Percentiles rank a stretch among this genome's conserved stretches.
Evolutionary conservation across 345 rosid species (phyloP).

Genomic region (Abelmoschus esculentus): DNA sequence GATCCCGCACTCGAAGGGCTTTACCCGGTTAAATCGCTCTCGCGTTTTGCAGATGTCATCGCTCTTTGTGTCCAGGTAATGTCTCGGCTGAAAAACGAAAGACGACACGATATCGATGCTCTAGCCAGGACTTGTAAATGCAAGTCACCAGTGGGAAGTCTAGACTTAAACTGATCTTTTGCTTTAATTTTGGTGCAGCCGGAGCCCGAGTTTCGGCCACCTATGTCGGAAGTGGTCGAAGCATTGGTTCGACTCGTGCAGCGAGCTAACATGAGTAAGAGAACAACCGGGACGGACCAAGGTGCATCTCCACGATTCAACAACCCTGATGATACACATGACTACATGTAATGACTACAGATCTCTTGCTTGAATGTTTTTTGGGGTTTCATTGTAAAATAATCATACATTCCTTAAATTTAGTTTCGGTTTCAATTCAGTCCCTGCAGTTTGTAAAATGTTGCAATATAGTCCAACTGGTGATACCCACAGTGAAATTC

Average conservation of each 20-base stretch:
- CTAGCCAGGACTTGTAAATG: neutral
- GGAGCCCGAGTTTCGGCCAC: slow-evolving; percentile 97
- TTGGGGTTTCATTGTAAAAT: neutral
- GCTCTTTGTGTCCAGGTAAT: slow-evolving; percentile 98
- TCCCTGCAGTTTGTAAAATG: neutral
- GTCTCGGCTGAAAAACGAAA: neutral
- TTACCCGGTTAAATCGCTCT: slow-evolving; percentile 93
- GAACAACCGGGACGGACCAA: slow-evolving; percentile 68
- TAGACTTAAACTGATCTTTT: neutral
- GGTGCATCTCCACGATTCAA: slow-evolving; percentile 32
- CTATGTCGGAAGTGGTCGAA: slow-evolving; percentile 98
- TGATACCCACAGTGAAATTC: neutral
- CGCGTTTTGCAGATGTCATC: slow-evolving; percentile 96
- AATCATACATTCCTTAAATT: neutral
- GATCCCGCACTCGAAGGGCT: slow-evolving; percentile 94
- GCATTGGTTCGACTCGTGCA: slow-evolving; percentile 90
- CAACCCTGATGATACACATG: slow-evolving; percentile 22
- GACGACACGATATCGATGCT: neutral
- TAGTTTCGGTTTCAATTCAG: slow-evolving; percentile 4
- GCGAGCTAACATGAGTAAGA: slow-evolving; percentile 94
- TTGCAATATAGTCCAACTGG: slow-evolving; percentile 1
- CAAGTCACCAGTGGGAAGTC: neutral
- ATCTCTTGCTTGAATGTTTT: neutral
- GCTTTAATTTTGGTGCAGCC: slow-evolving; percentile 39
- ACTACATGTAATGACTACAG: slow-evolving; percentile 32